Conservation (phyloP, 805 yeast species). For the Brettanomyces naardenensis region DNA sequence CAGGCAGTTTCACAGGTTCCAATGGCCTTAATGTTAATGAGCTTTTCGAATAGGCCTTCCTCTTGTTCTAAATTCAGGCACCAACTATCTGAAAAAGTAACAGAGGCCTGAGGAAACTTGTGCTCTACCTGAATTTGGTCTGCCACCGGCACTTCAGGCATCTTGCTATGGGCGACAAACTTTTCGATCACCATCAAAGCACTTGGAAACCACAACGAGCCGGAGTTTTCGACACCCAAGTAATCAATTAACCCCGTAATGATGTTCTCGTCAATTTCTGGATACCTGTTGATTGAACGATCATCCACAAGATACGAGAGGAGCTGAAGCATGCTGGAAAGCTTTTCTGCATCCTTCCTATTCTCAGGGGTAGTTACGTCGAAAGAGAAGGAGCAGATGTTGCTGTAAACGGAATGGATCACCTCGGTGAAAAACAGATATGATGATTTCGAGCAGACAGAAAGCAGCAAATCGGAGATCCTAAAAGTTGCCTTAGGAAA, state of each 20-base stretch:
- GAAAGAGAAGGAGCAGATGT: slow-evolving; percentile 27
- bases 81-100: slow-evolving; percentile 14
- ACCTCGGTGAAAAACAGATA: slow-evolving; percentile 29
- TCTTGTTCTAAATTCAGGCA: slow-evolving; percentile 15
- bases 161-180: slow-evolving; percentile 40
- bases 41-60: slow-evolving; percentile 31
- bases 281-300: slow-evolving; percentile 28
- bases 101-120: slow-evolving; percentile 4
- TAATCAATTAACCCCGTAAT: slow-evolving; percentile 22
- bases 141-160: slow-evolving; percentile 43
- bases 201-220: slow-evolving; percentile 51
- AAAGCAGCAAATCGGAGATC: slow-evolving; percentile 32
- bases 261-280: slow-evolving; percentile 27
- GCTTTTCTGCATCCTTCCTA: slow-evolving; percentile 9
- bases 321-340: slow-evolving; percentile 32
- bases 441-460: slow-evolving; percentile 26
- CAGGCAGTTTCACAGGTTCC: slow-evolving; percentile 39
- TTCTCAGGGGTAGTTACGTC: slow-evolving; percentile 14
- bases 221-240: slow-evolving; percentile 29
- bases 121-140: slow-evolving; percentile 21
- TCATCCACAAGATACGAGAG: slow-evolving; percentile 36
- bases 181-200: slow-evolving; percentile 50
- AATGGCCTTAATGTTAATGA: slow-evolving; percentile 35
- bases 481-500: slow-evolving; percentile 27
- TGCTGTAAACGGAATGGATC: slow-evolving; percentile 24